phyloP scores from a whole-genome alignment of 2,329 filamentous ascomycete species.

The Setomelanomma holmii region DNA sequence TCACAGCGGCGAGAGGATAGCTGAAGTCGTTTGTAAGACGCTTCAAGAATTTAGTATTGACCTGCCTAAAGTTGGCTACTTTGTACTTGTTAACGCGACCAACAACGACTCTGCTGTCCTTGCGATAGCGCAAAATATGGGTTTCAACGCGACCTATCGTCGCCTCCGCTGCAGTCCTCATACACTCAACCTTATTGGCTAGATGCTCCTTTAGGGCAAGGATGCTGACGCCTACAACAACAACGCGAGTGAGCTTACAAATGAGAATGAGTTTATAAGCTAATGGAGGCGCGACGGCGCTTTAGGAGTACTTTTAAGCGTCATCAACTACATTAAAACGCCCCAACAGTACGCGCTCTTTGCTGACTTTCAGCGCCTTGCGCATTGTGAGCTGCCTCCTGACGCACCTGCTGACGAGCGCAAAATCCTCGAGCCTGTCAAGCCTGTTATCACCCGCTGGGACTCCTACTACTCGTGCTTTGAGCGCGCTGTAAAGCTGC shows the following conservation, averaged over 20 bases:
- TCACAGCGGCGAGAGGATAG: neutral
- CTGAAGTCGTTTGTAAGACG: neutral
- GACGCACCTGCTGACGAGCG: neutral
- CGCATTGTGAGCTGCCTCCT: neutral
- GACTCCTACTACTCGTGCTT: neutral
- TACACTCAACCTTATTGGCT: constrained; percentile 12
- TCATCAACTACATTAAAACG: neutral
- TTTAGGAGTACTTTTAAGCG: neutral
- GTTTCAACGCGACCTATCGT: constrained; percentile 2
- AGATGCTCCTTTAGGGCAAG: neutral
- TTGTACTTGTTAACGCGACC: constrained; percentile 10
- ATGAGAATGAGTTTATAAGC: neutral
- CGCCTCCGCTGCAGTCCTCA: constrained; percentile 9
- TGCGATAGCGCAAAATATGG: neutral
- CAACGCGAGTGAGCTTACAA: neutral
- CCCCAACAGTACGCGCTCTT: neutral
- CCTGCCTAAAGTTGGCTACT: constrained; percentile 5
- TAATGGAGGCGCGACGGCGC: neutral
- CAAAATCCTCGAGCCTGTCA: neutral
- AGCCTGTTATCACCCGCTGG: no score
- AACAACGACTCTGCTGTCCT: constrained; percentile 8
- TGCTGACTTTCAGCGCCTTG: neutral
- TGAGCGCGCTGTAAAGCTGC: neutral
- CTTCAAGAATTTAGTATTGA: constrained; percentile 1
- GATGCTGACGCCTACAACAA: neutral